Base-by-base conservation (phyloP, 768 basidiomycete genomes). In the Trametes meyenii region DNA sequence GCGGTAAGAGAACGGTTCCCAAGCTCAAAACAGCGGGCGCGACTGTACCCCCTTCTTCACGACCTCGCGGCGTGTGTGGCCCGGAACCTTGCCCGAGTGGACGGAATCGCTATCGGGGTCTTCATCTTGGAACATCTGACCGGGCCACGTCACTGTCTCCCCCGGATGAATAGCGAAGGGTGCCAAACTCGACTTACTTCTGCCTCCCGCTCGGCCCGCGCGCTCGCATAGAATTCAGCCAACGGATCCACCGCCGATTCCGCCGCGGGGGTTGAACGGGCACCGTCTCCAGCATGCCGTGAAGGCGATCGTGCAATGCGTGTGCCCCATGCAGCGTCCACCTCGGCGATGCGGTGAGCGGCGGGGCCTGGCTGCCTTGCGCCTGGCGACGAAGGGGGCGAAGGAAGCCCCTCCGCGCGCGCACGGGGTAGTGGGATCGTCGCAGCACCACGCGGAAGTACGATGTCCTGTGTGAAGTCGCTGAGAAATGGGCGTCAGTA, bases 171-270 rank as follows among this genome's bases (percentile, higher is more conserved):
- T n/a, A 50, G 44, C 14, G 33, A 55, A n/a, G 42, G 21, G 14
- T 39, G 8, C 35, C 42, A 24, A 33, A 44, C 26, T 50, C n/a
- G 44, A 62, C 79, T 62, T 50, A 83, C 85, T 60, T 71, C 73
- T 16, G 71, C 75, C 24, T 83, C 81, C 24, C 66, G 71, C 40
- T 83, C 80, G 17, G 78, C 82, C 50, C 73, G 79, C 2, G 88
- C 89, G 65, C 79, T 73, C 3, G 74, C 78, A 66, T 90, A 90
- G 67, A 87, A 89, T 62, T 85, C 81, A 0, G 82, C 82, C 54
- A 91, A 74, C 0, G 89, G 87, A 68, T 91, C 89, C 29, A 58
- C 51, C 11, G 19, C 12, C 36, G 50, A 36, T 23, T 6, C 44
- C 54, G 23, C 19, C 16, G 10, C 44, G 36, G 24, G 3, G 8